Evolutionary conservation across 768 basidiomycete genomes (phyloP).

Genomic region (Piloderma croceum): DNA sequence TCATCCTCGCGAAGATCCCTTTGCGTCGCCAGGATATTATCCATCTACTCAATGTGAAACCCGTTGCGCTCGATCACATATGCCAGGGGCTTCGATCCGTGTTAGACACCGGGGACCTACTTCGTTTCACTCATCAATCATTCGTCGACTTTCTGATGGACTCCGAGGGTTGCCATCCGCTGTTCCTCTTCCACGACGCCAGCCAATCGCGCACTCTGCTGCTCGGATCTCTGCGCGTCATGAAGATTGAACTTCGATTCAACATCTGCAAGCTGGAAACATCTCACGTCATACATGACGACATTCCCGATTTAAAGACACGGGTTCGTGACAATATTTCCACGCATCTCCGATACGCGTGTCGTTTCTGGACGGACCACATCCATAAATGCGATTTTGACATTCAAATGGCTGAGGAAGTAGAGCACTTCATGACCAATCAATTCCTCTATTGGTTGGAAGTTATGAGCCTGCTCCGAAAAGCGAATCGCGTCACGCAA

Average conservation of each 20-base stretch:
- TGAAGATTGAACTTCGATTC: conserved; percentile 27
- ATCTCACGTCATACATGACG: conserved; percentile 23
- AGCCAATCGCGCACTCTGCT: conserved; percentile 17
- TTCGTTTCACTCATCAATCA: not conserved
- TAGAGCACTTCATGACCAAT: too few species aligned
- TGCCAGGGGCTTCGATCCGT: not conserved
- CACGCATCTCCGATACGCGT: conserved; percentile 23
- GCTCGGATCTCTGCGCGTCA: conserved; percentile 17
- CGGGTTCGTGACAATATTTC: conserved; percentile 20
- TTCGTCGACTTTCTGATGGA: not conserved
- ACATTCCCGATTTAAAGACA: conserved; percentile 20
- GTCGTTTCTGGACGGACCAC: conserved; percentile 30
- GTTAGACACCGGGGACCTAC: not conserved
- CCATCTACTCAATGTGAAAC: not conserved
- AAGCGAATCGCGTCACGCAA: conserved; percentile 11
- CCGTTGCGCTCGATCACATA: not conserved
- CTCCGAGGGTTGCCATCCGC: too few species aligned
- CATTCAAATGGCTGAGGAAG: conserved; percentile 6
- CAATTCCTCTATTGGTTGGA: conserved; percentile 29
- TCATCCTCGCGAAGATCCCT: not conserved
- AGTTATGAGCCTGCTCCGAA: conserved; percentile 22
- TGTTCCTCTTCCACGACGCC: conserved; percentile 13
- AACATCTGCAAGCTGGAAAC: conserved; percentile 30
- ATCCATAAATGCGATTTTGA: not conserved
- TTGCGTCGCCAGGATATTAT: not conserved